phyloP scores from a whole-genome alignment of 768 basidiomycete species.

The Ramaria rubella region DNA sequence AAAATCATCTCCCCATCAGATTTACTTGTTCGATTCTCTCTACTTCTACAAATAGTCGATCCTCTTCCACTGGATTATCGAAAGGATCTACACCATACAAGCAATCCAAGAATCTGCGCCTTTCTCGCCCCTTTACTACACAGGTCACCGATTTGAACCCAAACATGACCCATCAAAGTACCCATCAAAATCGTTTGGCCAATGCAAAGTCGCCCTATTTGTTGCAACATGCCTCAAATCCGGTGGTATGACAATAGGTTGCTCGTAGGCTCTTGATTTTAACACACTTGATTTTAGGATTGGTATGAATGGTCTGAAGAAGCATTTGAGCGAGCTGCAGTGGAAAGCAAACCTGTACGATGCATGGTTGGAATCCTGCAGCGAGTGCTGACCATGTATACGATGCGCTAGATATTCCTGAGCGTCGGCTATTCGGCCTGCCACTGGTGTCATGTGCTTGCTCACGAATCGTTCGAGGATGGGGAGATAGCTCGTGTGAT shows the following conservation, averaged over 20 bases:
- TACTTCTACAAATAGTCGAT: no score
- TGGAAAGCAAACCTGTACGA: conserved; percentile 2
- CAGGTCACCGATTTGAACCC: no score
- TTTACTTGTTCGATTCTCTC: no score
- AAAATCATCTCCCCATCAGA: no score
- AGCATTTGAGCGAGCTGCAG: background rate
- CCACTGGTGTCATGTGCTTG: conserved; percentile 29
- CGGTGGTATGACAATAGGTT: background rate
- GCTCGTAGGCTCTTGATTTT: background rate
- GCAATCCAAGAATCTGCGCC: no score
- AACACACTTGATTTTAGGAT: background rate
- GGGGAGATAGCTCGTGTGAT: conserved; percentile 30
- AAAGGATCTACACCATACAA: no score
- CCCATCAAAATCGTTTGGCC: background rate
- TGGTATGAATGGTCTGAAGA: conserved; percentile 11
- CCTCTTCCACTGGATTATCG: no score
- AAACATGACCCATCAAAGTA: no score
- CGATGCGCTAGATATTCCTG: conserved; percentile 29
- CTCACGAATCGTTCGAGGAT: conserved; percentile 34
- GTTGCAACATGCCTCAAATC: conserved; percentile 7
- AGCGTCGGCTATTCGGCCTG: conserved; percentile 38
- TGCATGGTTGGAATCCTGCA: no score
- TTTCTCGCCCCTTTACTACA: no score
- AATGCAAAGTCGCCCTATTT: conserved; percentile 5
- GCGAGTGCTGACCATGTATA: background rate